Evolutionary conservation across 805 yeast species (phyloP).

Genomic region (Zygotorulaspora danielsina): DNA sequence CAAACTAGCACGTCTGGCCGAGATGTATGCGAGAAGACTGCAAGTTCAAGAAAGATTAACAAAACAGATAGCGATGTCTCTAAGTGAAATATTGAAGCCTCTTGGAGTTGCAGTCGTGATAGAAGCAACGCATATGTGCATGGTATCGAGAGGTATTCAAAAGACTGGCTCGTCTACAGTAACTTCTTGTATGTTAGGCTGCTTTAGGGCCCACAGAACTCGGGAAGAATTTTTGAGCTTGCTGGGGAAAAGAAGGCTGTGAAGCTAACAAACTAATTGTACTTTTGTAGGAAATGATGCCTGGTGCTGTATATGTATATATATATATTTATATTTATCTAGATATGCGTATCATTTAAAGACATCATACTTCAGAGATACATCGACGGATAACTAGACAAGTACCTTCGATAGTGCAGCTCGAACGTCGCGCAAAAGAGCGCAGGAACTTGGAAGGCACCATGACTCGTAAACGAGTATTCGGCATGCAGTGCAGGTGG

Average conservation of each 20-base stretch:
- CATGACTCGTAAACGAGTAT: too few species aligned
- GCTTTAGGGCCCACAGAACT: conserved; percentile 92
- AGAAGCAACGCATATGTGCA: conserved; percentile 98
- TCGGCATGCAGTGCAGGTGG: too few species aligned
- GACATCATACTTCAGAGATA: too few species aligned
- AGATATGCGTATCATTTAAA: too few species aligned
- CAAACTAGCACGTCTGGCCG: conserved; percentile 92
- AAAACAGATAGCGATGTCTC: conserved; percentile 95
- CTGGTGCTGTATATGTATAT: too few species aligned
- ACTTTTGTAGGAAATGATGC: too few species aligned
- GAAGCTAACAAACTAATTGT: conserved; percentile 1
- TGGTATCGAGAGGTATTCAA: conserved; percentile 97
- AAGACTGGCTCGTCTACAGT: conserved; percentile 91
- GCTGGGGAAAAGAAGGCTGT: conserved; percentile 51
- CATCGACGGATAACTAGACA: too few species aligned
- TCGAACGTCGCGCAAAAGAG: too few species aligned
- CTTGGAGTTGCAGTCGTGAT: conserved; percentile 98
- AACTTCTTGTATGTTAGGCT: conserved; percentile 96
- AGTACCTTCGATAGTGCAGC: too few species aligned
- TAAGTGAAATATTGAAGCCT: conserved; percentile 85
- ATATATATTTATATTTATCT: too few species aligned
- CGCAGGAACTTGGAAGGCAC: too few species aligned
- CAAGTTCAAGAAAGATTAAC: conserved; percentile 98
- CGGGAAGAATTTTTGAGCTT: conserved; percentile 91
- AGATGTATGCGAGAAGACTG: conserved; percentile 90